Evolutionary conservation across 192 early-diverging fungal species (phyloP), one percentile per base, ranked within the genome.

Genomic region (Coemansia sp.): DNA sequence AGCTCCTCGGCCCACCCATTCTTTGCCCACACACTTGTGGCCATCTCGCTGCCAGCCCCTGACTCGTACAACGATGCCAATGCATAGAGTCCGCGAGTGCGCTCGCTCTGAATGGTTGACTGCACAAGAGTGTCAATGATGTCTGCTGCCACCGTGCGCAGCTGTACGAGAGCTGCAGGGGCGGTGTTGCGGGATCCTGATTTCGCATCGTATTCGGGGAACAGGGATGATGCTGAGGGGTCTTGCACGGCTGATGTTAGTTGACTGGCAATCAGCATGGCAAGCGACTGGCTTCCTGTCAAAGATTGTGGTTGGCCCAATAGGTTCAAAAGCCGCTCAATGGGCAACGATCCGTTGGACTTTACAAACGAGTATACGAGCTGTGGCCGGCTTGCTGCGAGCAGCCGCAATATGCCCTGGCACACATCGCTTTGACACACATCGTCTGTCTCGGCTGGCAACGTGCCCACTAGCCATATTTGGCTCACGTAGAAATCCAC

Each of bases 61-160:
- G 88, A 84, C 57, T 93, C 89, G 52, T 94, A 90, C 21, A 94
- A 46, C 2, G 87, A 69, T 1, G 80, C 82, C 7, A 93, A 60
- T 0, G 92, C 85, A 23, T 48, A 38, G 14, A 78, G 34, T 1
- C 76, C 76, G 5, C 57, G 66, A 0, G 59, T 20, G 5, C 76
- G 66, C 47, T 78, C 76, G 3, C 57, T 64, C 28, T 78, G 76
- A 19, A 56, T 10, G 1, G 62, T 66, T 2, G 76, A 72, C 61
- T 78, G 76, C 10, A 78, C 50, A 66, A 66, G 69, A 0, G 15
- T n/a, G 44, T 78, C 76, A 7, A 78, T 54, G 0, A 62, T 12
- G 1, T 52, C 22, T 1, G 36, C 48, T 5, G 62, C 37, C 0
- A 14, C 10, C 12, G 51, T 23, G 31, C 63, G 70, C 8, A 69